Base-by-base conservation (phyloP, 2,329 filamentous ascomycete genomes). In the Paraphoma sp. region DNA sequence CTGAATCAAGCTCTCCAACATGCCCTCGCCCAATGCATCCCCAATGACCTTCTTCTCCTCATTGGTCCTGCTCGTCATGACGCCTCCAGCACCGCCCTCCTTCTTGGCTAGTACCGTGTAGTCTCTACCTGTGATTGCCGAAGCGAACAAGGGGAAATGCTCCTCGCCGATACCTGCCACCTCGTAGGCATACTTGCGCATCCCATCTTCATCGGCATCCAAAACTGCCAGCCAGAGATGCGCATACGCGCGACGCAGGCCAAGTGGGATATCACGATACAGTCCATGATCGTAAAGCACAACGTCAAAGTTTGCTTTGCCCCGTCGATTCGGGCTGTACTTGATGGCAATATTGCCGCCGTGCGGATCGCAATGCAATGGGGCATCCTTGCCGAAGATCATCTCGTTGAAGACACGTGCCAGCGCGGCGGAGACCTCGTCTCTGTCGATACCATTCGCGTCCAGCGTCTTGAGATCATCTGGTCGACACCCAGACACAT, bases 341-440 rank as follows among this genome's bases (percentile, higher is more conserved):
- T 93, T 88, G 59, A 99, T 92, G 18, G 95, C 93, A 53, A 99
- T 90, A 72, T 99, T 99, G 45, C 95, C 95, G 46, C 93, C 95
- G 72, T 99, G 95, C 0, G 95, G 95, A 73, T 99, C 95, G 78
- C 95, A 99, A 79, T 99, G 95, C 40, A 99, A 81, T 0, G 95
- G 93, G 0, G 94, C 94, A 56, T 89, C 85, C 50, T 89, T 86
- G 47, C 94, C 93, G 65, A 99, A 99, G 65, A 99, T 97, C 95
- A 99, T 99, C 75, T 98, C 93, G 81, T 99, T 99, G 84, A 99
- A 99, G 56, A 99, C 92, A 56, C 89, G 88, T 0, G 95, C 90
- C 4, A 99, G 82, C 0, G 93, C 90, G 1, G 94, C 93, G 0
- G 93, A 96, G 5, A 99, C 95, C 77, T 98, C 94, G 72, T 98